Base-by-base conservation (phyloP, 2,329 filamentous ascomycete species). In the Trichoderma citrinoviride region DNA sequence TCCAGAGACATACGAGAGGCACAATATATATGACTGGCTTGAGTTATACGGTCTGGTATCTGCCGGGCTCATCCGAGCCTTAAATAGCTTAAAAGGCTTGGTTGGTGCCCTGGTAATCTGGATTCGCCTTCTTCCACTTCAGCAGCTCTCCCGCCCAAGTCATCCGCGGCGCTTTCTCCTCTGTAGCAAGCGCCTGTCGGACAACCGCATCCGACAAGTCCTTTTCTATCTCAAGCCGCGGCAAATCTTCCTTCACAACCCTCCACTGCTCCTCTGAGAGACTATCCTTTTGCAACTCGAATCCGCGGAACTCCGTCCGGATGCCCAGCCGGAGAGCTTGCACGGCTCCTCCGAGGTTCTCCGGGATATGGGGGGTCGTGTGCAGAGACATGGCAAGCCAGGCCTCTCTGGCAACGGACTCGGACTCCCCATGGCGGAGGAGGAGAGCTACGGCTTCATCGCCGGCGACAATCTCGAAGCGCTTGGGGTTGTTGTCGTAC, bases 311-410 rank as follows among this genome's bases (percentile, higher is more conserved):
- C 17, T 65, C 62, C 0, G 62, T 47, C 21, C 17, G 54, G 8
- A 65, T 60, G 12, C 53, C 62, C 10, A 65, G 29, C n/a, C 62
- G 62, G 21, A 65, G 27, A n/a, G 55, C 47, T 55, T 65, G 62
- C 25, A n/a, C 27, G 8, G 46, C 44, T 7, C 62, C 62, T 43
- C 62, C 55, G 6, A 65, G 47, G 21, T 60, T 53, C 41, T 65
- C 55, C 5, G 62, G 44, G 7, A 65, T 65, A 12, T 40, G 25
- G 6, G 62, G 62, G 0, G 54, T 58, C 3, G 62, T 65, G 8
- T 65, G 62, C 8, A 65, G 62, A 7, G 62, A 58, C 54, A 65
- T 65, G 15, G 62, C 40, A 4, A 65, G 55, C 62, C 62, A 65
- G 7, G 62, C 62, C 33, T 65, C 62, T 2, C 62, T 27, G 2